A percentile compares a stretch with the other conserved stretches of the same genome.
Evolutionary conservation across 2,329 filamentous ascomycete species (phyloP).

Genomic region (Neofusicoccum parvum): DNA sequence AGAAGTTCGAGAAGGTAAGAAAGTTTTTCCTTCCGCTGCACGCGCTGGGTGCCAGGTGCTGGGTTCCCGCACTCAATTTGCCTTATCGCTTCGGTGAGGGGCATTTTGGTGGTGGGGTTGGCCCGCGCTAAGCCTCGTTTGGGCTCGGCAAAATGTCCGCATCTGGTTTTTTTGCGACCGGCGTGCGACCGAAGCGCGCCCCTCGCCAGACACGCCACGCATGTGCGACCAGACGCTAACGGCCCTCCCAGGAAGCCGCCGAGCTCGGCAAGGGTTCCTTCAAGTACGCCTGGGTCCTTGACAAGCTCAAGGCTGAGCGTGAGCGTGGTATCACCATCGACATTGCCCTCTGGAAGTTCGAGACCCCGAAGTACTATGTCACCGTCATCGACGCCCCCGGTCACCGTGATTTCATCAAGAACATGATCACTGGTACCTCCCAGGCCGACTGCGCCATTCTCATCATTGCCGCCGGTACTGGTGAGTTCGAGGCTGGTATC

Average conservation of each 20-base stretch:
- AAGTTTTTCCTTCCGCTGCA: background rate
- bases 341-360: constrained; percentile 99
- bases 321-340: constrained; percentile 99
- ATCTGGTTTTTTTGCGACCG: constrained; percentile 17
- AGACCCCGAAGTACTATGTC: constrained; percentile 96
- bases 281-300: constrained; percentile 99
- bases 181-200: background rate
- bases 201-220: background rate
- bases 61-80: constrained; percentile 28
- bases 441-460: constrained; percentile 99
- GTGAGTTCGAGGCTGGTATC: constrained; percentile 99
- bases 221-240: constrained; percentile 36
- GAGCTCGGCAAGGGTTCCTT: constrained; percentile 99
- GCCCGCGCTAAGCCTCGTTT: constrained; percentile 37
- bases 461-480: constrained; percentile 99
- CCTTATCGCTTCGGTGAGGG: constrained; percentile 35
- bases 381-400: constrained; percentile 98
- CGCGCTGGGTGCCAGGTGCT: constrained; percentile 24
- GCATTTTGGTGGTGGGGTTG: constrained; percentile 44
- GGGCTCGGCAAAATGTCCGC: constrained; percentile 27
- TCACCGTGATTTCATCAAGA: constrained; percentile 99
- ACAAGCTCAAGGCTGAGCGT: constrained; percentile 99
- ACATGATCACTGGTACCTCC: constrained; percentile 99
- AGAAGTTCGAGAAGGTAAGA: constrained; percentile 99
- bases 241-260: constrained; percentile 77